Evolutionary conservation across 257 asterid species (phyloP), one percentile per base, ranked within the genome.

Genomic region (Ocimum tenuiflorum): DNA sequence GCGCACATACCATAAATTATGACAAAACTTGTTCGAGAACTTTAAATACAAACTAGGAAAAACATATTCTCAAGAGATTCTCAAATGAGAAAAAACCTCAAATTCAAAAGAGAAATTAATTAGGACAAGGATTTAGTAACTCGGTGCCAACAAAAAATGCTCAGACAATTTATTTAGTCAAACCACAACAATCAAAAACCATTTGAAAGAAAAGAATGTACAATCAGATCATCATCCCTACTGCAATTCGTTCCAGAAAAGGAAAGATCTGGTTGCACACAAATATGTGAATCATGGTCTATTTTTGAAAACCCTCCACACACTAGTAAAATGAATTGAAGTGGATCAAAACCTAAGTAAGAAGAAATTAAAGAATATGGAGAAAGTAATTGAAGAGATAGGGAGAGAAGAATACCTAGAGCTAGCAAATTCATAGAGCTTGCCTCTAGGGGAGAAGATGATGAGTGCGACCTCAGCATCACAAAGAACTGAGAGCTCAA

Each of bases 391-490:
- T n/a, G 31, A 27, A 23, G 42, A 45, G 43, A 62, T 14, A 43
- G 17, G 1, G 43, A 9, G 10, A 14, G 11, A 23, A 7, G 17
- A 7, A 1, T 83, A 90, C 97, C 94, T 87, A 41, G 95, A 82
- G 27, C 92, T 90, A 8, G 90, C 79, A 54, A 85, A 90, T 65
- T 90, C 97, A 58, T 84, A 83, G 74, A 87, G 91, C 43, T 87
- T 90, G 38, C 95, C 95, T 77, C 91, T 79, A 0, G 97, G 95
- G 38, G 97, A 87, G 51, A 90, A 90, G 74, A 90, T 76, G 22
- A 90, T 79, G 11, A 90, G 83, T 0, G 89, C 94, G 61, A 90
- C 94, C 60, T 90, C 82, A 61, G 97, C 95, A 83, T 89, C 95
- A 59, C 97, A 90, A 4, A 90, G 85, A 51, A 90, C 95, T 0